Evolutionary conservation across 2,329 filamentous ascomycete species (phyloP).

Genomic region (Lasiodiplodia sp.): DNA sequence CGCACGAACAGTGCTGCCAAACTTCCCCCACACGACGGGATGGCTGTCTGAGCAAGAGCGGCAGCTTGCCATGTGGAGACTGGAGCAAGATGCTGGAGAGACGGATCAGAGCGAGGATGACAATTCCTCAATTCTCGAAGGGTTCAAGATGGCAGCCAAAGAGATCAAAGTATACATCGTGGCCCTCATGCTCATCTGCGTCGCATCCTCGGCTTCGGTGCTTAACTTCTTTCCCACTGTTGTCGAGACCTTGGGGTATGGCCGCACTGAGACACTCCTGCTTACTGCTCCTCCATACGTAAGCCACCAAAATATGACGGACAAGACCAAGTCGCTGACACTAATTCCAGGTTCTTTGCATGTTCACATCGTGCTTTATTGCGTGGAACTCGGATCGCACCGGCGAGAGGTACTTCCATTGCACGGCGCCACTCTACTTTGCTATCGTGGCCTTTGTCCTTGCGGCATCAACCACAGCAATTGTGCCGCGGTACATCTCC

Average conservation of each 20-base stretch:
- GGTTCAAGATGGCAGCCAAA: not conserved
- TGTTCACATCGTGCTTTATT: slow-evolving; percentile 15
- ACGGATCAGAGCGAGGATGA: slow-evolving; percentile 37
- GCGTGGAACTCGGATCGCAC: slow-evolving; percentile 29
- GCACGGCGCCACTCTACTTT: slow-evolving; percentile 20
- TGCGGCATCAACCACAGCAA: slow-evolving; percentile 16
- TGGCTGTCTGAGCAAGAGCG: slow-evolving; percentile 50
- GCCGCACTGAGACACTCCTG: slow-evolving; percentile 44
- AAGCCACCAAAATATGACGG: slow-evolving; percentile 27
- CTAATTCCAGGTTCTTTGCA: not conserved
- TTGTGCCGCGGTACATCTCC: slow-evolving; percentile 41
- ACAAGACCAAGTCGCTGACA: not conserved
- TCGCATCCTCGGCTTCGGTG: slow-evolving; percentile 32
- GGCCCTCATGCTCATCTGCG: slow-evolving; percentile 8
- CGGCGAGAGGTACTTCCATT: slow-evolving; percentile 12
- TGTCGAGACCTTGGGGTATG: slow-evolving; percentile 48
- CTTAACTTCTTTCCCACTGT: slow-evolving; percentile 46
- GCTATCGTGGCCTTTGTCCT: slow-evolving; percentile 30
- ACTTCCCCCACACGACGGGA: slow-evolving; percentile 64
- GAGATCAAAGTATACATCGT: slow-evolving; percentile 17
- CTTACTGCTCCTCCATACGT: slow-evolving; percentile 36
- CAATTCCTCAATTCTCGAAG: not conserved
- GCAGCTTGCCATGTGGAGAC: slow-evolving; percentile 46
- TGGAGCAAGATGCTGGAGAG: slow-evolving; percentile 48
- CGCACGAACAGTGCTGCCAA: slow-evolving; percentile 61